Percentiles rank a stretch among this genome's conserved stretches.
These are phyloP conservation scores for Diaporthe ilicicola DNA, from an alignment of 2,329 filamentous ascomycete genomes.

Conservation along the genomic window DNA sequence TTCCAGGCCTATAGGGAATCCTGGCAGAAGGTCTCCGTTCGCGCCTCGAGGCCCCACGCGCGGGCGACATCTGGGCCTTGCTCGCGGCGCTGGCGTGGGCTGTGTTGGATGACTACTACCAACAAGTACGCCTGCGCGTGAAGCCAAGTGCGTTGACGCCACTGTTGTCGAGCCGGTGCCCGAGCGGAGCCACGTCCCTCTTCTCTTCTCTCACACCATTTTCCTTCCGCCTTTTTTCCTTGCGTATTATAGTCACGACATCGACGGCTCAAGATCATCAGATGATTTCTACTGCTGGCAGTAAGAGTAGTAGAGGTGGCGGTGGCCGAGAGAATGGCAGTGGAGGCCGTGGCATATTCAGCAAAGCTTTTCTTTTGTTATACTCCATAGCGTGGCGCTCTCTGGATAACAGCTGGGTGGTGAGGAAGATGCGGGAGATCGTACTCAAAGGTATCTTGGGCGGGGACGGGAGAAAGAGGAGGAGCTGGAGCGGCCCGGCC, in stretches of 20 bases:
- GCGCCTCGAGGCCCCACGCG: neutral
- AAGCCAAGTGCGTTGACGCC: neutral
- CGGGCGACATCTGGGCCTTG: neutral
- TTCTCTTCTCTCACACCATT: conserved; percentile 10
- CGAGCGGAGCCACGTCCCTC: neutral
- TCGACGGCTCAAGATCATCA: conserved; percentile 1
- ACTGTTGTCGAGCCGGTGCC: neutral
- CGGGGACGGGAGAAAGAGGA: neutral
- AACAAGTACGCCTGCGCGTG: neutral
- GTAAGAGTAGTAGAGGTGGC: conserved; percentile 9
- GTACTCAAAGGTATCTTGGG: neutral
- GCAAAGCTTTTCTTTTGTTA: conserved; percentile 33
- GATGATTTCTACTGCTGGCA: conserved; percentile 11
- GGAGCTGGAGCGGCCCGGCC: neutral
- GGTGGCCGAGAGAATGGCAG: neutral
- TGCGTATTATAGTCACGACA: conserved; percentile 20
- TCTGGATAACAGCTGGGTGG: conserved; percentile 28
- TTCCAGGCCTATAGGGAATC: conserved; percentile 40
- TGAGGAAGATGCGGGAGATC: conserved; percentile 9
- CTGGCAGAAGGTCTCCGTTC: conserved; percentile 25
- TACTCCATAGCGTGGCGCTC: conserved; percentile 33
- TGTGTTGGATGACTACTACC: neutral
- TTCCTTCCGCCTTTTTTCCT: conserved; percentile 11
- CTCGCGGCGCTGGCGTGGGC: neutral
- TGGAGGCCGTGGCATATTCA: conserved; percentile 14